These are phyloP conservation scores for Hypholoma sublateritium DNA, from an alignment of 768 basidiomycete genomes.

Conservation along the genomic window DNA sequence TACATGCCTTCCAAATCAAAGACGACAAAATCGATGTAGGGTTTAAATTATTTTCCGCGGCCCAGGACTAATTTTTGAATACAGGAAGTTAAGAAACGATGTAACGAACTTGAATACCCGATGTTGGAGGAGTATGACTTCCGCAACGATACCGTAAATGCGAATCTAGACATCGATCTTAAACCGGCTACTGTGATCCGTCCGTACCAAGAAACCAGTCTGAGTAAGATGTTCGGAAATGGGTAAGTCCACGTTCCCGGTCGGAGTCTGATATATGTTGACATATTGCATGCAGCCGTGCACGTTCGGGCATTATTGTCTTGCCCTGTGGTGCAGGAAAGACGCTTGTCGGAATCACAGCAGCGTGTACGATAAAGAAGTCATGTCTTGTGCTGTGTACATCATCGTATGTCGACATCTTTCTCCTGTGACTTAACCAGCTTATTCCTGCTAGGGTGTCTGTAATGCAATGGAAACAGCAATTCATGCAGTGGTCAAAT, in stretches of 20 bases:
- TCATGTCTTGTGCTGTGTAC: slow-evolving; percentile 97
- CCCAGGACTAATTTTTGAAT: neutral
- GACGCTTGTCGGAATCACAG: slow-evolving; percentile 98
- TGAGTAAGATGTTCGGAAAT: slow-evolving; percentile 99
- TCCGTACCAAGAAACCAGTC: slow-evolving; percentile 97
- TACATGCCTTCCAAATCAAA: slow-evolving; percentile 95
- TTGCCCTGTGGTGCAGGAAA: slow-evolving; percentile 98
- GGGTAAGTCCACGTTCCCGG: slow-evolving; percentile 52
- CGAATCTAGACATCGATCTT: slow-evolving; percentile 96
- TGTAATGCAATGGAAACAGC: slow-evolving; percentile 98
- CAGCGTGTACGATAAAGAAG: slow-evolving; percentile 99
- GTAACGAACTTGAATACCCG: slow-evolving; percentile 95
- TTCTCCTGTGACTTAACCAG: neutral
- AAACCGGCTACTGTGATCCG: slow-evolving; percentile 97
- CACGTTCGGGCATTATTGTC: slow-evolving; percentile 97
- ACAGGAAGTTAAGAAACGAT: slow-evolving; percentile 93
- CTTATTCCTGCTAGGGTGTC: slow-evolving; percentile 56
- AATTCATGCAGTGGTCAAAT: slow-evolving; percentile 99
- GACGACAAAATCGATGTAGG: slow-evolving; percentile 90
- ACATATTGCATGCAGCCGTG: slow-evolving; percentile 59
- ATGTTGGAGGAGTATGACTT: slow-evolving; percentile 99
- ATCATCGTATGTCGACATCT: slow-evolving; percentile 70
- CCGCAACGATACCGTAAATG: slow-evolving; percentile 93
- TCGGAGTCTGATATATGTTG: slow-evolving; percentile 5
- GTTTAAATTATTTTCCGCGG: slow-evolving; percentile 3